Evolutionary conservation across 768 basidiomycete genomes (phyloP).

Genomic region (Tylopilus subfusipes): DNA sequence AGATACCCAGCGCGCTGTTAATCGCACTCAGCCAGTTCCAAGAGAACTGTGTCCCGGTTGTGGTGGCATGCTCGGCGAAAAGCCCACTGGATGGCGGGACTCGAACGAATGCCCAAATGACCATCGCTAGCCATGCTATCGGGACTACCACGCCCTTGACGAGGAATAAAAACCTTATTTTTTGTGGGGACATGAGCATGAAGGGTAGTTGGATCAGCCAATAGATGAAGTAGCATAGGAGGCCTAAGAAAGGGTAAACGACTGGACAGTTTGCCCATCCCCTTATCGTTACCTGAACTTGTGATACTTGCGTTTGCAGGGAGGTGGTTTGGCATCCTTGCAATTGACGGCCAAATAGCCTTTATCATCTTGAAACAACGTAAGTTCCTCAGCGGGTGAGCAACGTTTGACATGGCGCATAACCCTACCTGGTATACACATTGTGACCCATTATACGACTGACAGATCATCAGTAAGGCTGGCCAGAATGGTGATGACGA

Average conservation of each 20-base stretch:
- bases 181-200: constrained; percentile 73
- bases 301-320: constrained; percentile 58
- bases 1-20: constrained; percentile 75
- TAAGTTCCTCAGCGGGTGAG: not conserved
- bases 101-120: constrained; percentile 77
- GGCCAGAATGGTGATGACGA: not conserved
- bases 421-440: constrained; percentile 57
- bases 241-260: constrained; percentile 36
- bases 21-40: constrained; percentile 80
- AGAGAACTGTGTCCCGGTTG: constrained; percentile 48
- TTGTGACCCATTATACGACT: constrained; percentile 64
- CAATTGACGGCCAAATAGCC: constrained; percentile 77
- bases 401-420: not conserved
- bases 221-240: constrained; percentile 73
- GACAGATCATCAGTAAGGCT: not conserved
- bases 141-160: constrained; percentile 66
- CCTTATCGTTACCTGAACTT: constrained; percentile 42
- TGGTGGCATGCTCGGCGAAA: constrained; percentile 44
- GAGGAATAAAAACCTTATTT: constrained; percentile 72
- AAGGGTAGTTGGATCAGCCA: constrained; percentile 78
- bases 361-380: constrained; percentile 54
- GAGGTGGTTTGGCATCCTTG: constrained; percentile 61
- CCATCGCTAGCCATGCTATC: constrained; percentile 61
- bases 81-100: constrained; percentile 62
- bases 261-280: not conserved